Evolutionary conservation across 768 basidiomycete species (phyloP).

Genomic region (Kwoniella dejecticola): DNA sequence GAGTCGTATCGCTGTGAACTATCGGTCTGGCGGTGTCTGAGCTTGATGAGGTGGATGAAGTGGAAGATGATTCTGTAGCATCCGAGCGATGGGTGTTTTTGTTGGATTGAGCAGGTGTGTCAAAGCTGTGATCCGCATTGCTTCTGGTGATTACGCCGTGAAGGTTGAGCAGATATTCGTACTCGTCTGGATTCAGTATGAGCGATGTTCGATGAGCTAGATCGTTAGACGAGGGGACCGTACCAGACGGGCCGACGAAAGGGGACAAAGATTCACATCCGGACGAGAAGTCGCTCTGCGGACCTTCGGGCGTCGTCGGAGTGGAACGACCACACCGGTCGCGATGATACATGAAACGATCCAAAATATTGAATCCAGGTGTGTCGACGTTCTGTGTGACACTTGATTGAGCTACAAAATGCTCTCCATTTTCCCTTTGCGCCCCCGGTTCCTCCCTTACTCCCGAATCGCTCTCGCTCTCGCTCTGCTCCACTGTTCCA

Average conservation of each 20-base stretch:
- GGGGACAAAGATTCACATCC: too few species aligned
- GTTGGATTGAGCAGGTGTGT: not conserved
- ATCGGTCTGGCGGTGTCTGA: slow-evolving; percentile 2
- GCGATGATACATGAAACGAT: too few species aligned
- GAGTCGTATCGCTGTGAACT: not conserved
- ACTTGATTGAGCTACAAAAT: too few species aligned
- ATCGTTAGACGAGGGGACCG: not conserved
- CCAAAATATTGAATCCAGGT: too few species aligned
- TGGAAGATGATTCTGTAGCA: not conserved
- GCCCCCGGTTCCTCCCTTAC: too few species aligned
- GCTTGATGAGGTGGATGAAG: not conserved
- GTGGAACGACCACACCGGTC: too few species aligned
- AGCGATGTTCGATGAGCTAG: not conserved
- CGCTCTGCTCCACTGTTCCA: not conserved
- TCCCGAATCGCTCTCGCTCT: too few species aligned
- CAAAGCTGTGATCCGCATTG: not conserved
- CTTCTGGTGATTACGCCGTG: not conserved
- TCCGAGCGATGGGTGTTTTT: too few species aligned
- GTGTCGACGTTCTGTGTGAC: too few species aligned
- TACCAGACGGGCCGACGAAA: not conserved
- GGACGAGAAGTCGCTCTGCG: too few species aligned
- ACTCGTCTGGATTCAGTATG: slow-evolving; percentile 3
- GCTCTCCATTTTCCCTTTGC: too few species aligned
- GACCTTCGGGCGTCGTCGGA: too few species aligned
- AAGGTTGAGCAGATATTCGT: slow-evolving; percentile 4